A percentile compares a stretch with the other conserved stretches of the same genome.
Conservation (phyloP, 2,329 filamentous ascomycete genomes). For the Penicillium sp. region DNA sequence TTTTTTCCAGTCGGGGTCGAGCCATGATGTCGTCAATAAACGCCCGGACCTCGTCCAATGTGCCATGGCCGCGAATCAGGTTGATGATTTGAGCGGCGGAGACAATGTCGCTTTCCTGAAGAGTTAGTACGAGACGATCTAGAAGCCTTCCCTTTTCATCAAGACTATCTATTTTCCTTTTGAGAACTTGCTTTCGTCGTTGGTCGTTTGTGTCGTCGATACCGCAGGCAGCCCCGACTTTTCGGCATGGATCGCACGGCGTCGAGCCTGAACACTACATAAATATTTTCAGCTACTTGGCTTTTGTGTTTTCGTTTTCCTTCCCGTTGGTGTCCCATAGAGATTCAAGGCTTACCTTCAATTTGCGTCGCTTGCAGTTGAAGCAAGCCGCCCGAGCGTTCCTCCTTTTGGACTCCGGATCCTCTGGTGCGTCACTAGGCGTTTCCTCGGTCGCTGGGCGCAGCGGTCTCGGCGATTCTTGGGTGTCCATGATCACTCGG, state of each 20-base stretch:
- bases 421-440: conserved; percentile 7
- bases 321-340: too few relatives aligned
- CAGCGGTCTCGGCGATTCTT: too few relatives aligned
- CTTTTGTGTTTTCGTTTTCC: neutral
- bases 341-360: conserved; percentile 24
- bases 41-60: conserved; percentile 23
- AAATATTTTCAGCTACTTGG: neutral
- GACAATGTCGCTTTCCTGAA: conserved; percentile 20
- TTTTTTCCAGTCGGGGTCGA: conserved; percentile 15
- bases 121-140: conserved; percentile 18
- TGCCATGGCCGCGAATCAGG: conserved; percentile 25
- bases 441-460: too few relatives aligned
- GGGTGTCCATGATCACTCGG: too few relatives aligned
- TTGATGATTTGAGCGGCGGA: conserved; percentile 20
- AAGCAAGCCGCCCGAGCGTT: conserved; percentile 24
- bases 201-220: conserved; percentile 10
- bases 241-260: conserved; percentile 6
- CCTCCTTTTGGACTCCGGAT: conserved; percentile 16
- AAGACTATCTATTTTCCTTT: conserved; percentile 21
- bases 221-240: neutral
- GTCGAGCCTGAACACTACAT: conserved; percentile 6
- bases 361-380: conserved; percentile 24
- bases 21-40: conserved; percentile 23
- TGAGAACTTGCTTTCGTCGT: conserved; percentile 16
- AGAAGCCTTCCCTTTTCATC: conserved; percentile 26